phyloP scores from a whole-genome alignment of 2,329 filamentous ascomycete species.

The Neophaeococcomyces mojaviensis region DNA sequence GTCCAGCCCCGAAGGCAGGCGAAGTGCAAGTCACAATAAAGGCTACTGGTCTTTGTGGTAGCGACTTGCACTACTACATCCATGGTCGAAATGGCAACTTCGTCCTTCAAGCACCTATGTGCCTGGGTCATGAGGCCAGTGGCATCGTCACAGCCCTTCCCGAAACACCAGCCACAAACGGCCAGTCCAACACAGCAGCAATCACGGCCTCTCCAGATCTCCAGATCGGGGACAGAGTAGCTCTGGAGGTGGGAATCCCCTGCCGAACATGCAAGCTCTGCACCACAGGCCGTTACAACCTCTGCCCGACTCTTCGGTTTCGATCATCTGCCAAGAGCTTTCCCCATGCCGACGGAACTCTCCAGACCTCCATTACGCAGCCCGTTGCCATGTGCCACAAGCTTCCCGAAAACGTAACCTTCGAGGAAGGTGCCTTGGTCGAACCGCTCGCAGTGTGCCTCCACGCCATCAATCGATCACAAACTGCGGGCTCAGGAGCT shows the following conservation, averaged over 20 bases:
- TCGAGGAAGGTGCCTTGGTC: constrained; percentile 51
- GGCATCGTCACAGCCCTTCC: constrained; percentile 66
- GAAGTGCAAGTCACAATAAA: constrained; percentile 60
- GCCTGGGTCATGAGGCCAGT: constrained; percentile 70
- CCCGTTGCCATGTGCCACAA: constrained; percentile 54
- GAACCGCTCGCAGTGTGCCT: constrained; percentile 56
- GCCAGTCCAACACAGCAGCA: not conserved
- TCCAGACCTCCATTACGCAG: constrained; percentile 56
- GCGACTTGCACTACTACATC: constrained; percentile 75
- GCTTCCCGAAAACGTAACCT: constrained; percentile 45
- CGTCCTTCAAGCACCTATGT: constrained; percentile 71
- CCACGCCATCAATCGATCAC: constrained; percentile 50
- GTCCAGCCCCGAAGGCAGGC: constrained; percentile 39
- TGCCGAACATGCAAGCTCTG: constrained; percentile 59
- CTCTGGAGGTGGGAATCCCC: constrained; percentile 84
- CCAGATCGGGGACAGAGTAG: constrained; percentile 69
- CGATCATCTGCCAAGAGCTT: constrained; percentile 53
- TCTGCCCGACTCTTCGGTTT: constrained; percentile 53
- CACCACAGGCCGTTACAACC: constrained; percentile 52
- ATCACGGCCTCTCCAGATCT: constrained; percentile 8
- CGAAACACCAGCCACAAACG: constrained; percentile 41
- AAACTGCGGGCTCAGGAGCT: constrained; percentile 32
- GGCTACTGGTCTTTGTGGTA: constrained; percentile 63
- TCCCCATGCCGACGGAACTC: constrained; percentile 57
- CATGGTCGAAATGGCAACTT: constrained; percentile 84